Base-by-base conservation (phyloP, 2,329 filamentous ascomycete genomes). In the Penicillium sp. region DNA sequence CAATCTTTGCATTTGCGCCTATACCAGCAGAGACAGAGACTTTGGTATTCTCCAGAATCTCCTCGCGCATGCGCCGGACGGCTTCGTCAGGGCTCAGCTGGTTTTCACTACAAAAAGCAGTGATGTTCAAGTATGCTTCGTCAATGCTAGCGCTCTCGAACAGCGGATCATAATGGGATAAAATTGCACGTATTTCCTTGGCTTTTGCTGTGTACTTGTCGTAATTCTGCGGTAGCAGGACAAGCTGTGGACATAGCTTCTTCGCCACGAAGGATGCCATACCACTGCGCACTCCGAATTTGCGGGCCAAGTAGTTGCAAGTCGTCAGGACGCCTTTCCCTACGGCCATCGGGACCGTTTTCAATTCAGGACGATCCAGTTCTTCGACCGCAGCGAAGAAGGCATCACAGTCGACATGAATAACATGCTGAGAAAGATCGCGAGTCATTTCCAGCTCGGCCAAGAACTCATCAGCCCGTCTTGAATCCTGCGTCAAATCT, bases 231-330 rank as follows among this genome's bases (percentile, higher is more conserved):
- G 85, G 85, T 10, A 98, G 66, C 35, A 88, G 77, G 12, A 95
- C 76, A 18, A 98, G 73, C 41, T 88, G 72, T 0, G 92, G 92
- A 47, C 92, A 98, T 1, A 98, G 73, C 64, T 94, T 95, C 71
- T 85, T 88, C 10, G 92, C 92, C 18, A 96, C 89, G 56, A 96
- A 96, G 3, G 84, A 80, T 5, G 92, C 92, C 92, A 98, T 98
- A 13, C 89, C 92, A 51, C 85, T 93, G 22, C 92, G 79, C 52
- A 87, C 92, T 11, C 92, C 92, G 61, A 84, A 96, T 53, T 85
- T 85, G 13, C 92, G 77, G 1, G 92, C 92, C 51, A 84, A 74
- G 59, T 98, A 98, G 60, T 96, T 98, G 63, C 80, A 84, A 0
- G 80, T 84, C 3, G 79, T 82, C 29, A 84, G 60, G 2, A 84